A percentile compares a stretch with the other conserved stretches of the same genome.
Conservation (phyloP, 495 filamentous ascomycete genomes). For the Trichoderma asperelloides region DNA sequence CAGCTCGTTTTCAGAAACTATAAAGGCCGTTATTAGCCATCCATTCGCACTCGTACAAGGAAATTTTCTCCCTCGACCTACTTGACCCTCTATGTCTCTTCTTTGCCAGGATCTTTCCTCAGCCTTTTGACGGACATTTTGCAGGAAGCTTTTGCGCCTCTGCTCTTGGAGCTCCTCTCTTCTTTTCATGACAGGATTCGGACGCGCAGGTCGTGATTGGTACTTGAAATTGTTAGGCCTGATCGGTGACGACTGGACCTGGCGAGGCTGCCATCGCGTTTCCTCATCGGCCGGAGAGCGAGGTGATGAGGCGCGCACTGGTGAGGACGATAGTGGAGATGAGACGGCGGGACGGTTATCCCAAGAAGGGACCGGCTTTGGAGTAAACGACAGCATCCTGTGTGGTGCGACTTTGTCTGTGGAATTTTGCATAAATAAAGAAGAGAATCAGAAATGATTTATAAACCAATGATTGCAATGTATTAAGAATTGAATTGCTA, state of each 20-base stretch:
- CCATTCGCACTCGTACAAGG: background rate
- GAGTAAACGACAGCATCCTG: conserved; percentile 23
- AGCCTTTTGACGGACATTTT: conserved; percentile 61
- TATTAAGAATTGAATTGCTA: background rate
- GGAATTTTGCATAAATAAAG: background rate
- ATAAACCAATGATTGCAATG: background rate
- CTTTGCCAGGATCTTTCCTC: conserved; percentile 58
- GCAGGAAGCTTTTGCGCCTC: conserved; percentile 59
- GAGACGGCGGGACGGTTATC: conserved; percentile 22
- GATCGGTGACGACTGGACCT: conserved; percentile 30
- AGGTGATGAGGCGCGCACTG: conserved; percentile 24
- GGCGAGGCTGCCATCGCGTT: conserved; percentile 16
- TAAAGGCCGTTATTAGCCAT: background rate
- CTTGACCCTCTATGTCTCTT: conserved; percentile 48
- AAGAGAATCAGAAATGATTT: background rate
- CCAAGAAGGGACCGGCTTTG: conserved; percentile 23
- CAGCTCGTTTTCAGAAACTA: conserved; percentile 9
- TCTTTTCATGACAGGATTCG: conserved; percentile 30
- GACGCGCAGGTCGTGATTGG: conserved; percentile 21
- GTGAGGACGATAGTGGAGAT: conserved; percentile 27
- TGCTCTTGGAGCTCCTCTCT: conserved; percentile 42
- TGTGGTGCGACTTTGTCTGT: background rate
- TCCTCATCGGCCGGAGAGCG: conserved; percentile 20
- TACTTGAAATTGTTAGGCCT: conserved; percentile 22
- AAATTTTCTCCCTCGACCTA: background rate